Evolutionary conservation across 2,329 filamentous ascomycete species (phyloP), one percentile per base, ranked within the genome.

Genomic region (Cyanodermella asteris): DNA sequence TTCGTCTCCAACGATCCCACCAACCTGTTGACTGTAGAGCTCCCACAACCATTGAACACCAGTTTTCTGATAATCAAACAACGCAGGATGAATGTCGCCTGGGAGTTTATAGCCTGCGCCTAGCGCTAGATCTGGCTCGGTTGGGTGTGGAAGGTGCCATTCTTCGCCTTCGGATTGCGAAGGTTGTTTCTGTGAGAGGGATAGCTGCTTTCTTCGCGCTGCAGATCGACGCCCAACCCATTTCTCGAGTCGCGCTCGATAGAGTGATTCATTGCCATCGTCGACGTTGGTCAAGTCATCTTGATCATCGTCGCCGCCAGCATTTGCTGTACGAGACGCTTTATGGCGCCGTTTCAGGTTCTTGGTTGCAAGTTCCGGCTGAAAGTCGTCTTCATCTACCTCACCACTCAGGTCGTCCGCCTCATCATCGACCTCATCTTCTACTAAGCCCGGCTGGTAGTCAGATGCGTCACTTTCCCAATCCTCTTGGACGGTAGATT

Each of bases 61-160:
- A 0, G 81, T 93, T 47, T 91, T 93, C 41, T 97, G 87, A 37
- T 97, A 97, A 34, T 90, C 80, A 39, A 94, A 97, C 0, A 97
- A 55, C 3, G 80, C 80, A 1, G 81, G 80, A 35, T 76, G 82
- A 6, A 97, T 84, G 38, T 97, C 87, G 2, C 87, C 87, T 1
- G 87, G 87, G 4, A 97, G 58, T 25, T 65, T 74, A 28, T 90
- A 66, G 3, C 66, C 73, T 19, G 76, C 72, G 26, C 75, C 70
- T 24, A 91, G 68, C 5, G 61, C 50, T 24, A 77, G 64, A 44
- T 93, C 82, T 0, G 74, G 58, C 18, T 74, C 64, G 18, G 75
- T 77, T 0, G 87, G 90, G 35, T 90, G 81, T 4, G 81, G 77
- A 39, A 78, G 73, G 35, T 77, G 68, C 72, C 81, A 91, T 49